phyloP scores from a whole-genome alignment of 1,284 basidiomycete genomes.

The Ustilago crameri region DNA sequence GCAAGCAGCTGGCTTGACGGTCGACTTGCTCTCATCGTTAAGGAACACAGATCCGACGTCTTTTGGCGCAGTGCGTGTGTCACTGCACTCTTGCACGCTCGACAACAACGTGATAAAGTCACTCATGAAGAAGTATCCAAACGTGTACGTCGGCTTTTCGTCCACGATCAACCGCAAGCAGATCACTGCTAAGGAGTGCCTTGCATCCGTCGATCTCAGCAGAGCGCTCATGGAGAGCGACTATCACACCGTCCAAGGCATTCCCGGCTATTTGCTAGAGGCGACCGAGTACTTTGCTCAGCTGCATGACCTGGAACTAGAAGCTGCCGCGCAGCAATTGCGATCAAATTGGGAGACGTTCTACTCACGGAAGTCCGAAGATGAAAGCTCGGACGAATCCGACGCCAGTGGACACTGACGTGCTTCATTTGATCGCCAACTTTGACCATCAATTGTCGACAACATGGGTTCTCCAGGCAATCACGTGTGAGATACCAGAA shows the following conservation, averaged over 20 bases:
- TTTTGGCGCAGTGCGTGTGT: constrained; percentile 47
- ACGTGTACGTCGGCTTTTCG: constrained; percentile 63
- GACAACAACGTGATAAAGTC: constrained; percentile 51
- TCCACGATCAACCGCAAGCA: constrained; percentile 61
- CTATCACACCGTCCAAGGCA: constrained; percentile 48
- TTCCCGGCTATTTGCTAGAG: constrained; percentile 25
- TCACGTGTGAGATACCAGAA: too few species aligned
- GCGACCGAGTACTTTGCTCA: constrained; percentile 39
- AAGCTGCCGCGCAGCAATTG: constrained; percentile 27
- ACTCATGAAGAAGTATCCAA: constrained; percentile 50
- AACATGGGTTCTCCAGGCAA: too few species aligned
- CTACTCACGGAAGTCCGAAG: constrained; percentile 7
- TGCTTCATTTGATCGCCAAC: background rate
- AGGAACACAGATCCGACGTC: constrained; percentile 23
- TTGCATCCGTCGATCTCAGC: constrained; percentile 34
- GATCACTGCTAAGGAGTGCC: constrained; percentile 35
- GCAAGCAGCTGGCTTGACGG: constrained; percentile 54
- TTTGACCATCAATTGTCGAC: too few species aligned
- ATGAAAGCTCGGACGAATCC: constrained; percentile 10
- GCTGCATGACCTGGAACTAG: constrained; percentile 6
- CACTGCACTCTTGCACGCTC: constrained; percentile 64
- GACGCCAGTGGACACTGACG: background rate
- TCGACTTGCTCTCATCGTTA: constrained; percentile 46
- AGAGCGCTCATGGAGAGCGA: constrained; percentile 61
- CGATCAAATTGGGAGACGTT: constrained; percentile 33